These are phyloP conservation scores for Acacia acuminata DNA, from an alignment of 306 rosid species.

Conservation along the genomic window DNA sequence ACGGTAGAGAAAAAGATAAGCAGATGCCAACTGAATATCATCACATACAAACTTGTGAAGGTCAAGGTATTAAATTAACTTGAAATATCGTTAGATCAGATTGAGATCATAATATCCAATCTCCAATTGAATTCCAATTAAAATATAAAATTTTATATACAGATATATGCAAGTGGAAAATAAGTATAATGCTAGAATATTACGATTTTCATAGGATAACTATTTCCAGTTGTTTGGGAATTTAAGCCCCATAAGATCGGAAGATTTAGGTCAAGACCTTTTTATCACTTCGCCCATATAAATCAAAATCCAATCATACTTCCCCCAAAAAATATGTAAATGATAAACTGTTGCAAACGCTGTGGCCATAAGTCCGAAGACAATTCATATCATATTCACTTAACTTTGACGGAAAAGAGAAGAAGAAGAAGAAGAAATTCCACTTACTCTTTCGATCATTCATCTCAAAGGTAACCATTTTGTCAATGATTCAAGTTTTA, in stretches of 20 bases:
- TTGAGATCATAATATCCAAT: not conserved
- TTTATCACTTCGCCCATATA: not conserved
- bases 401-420: not conserved
- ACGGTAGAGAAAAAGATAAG: slow-evolving; percentile 18
- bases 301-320: not conserved
- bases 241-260: not conserved
- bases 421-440: not conserved
- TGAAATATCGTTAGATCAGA: not conserved
- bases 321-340: not conserved
- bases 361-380: too few species aligned
- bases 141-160: too few species aligned
- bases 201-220: not conserved
- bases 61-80: not conserved
- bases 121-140: not conserved
- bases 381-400: not conserved
- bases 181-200: not conserved
- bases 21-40: not conserved
- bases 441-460: slow-evolving; percentile 94
- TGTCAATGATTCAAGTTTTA: slow-evolving; percentile 34
- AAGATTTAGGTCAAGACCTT: not conserved
- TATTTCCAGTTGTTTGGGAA: not conserved
- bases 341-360: too few species aligned
- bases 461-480: slow-evolving; percentile 96
- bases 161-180: too few species aligned
- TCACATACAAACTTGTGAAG: not conserved